Base-by-base conservation (phyloP, 345 rosid genomes). In the Mallotus nudiflorus region DNA sequence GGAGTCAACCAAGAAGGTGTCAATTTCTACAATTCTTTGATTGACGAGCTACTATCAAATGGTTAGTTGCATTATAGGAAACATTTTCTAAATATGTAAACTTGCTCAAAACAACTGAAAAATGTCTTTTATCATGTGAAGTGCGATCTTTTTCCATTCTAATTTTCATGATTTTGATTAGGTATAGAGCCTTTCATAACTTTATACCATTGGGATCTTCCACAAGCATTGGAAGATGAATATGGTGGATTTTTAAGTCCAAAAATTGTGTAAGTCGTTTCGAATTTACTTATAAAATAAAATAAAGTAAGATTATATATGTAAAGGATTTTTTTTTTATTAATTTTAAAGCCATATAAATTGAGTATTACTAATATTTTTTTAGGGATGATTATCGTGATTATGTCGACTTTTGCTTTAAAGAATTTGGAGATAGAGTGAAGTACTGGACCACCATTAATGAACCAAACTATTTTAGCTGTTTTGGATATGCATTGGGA, bases 381-480 rank as follows among this genome's bases (percentile, higher is more conserved):
- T 60, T 0, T 22, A 84, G 88, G 79, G 72, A 78, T 6, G 88
- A 85, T 67, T 85, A 76, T 37, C 71, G 72, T 0, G 83, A 82
- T 25, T 85, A 72, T 66, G 86, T 78, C 6, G 86, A 85, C 33
- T 29, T 85, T 15, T 85, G 85, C 68, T 85, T 85, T 62, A 62
- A 76, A 67, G 65, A 7, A 50, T 85, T 78, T 61, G 88, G 85
- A 15, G 84, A 76, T 44, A 78, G 84, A 73, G 86, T 85, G 19
- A 85, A 82, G 56, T 78, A 82, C 27, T 85, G 88, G 88, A 53
- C 73, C 48, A 80, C 84, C 8, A 0, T 85, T n/a, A 85, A 85
- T 20, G 88, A 85, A 63, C 88, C 86, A 9, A 67, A 76, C 19
- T 74, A 73, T 52, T 77, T 74, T 52, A 61, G 67, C 7, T 9